Evolutionary conservation across 306 rosid species (phyloP), one percentile per base, ranked within the genome.

Genomic region (Vigna nakashimae): DNA sequence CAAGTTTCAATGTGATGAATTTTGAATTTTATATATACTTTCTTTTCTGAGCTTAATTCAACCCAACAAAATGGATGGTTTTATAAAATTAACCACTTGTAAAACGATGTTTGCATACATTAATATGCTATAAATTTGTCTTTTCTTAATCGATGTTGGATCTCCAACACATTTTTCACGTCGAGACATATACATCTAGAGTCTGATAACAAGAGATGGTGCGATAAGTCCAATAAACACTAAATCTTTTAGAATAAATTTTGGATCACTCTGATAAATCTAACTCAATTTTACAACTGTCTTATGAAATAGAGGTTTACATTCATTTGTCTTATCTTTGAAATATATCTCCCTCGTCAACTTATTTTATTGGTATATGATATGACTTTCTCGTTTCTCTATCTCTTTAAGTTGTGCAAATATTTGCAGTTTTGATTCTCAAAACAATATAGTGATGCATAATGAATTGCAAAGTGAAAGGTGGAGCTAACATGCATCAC

Each of bases 401-500:
- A 79, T 81, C 79, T 85, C 80, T 32, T 3, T 80, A 77, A 69
- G 76, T 80, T 63, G 87, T 73, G 79, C 84, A 56, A 80, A 81
- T 65, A 78, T 83, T 86, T 77, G 77, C 82, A 83, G 87, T 83
- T 80, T 76, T 83, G 87, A 83, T 83, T 80, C 84, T 82, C 78
- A 67, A 53, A 71, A 82, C 52, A 73, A 77, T 53, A 72, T 26
- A 26, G 30, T 72, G 74, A 68, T 34, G 42, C 76, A 76, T 77
- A 80, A 77, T 74, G 75, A 83, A 77, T 74, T 79, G 26, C 71
- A 78, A 78, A 80, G 84, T 78, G 80, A 71, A 60, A 79, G 82
- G 88, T 82, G 75, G 74, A 85, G 49, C 62, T 71, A 79, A 82
- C 89, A 88, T 82, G 86, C 83, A 84, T 87, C 76, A 84, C 79